Evolutionary conservation across 2,329 filamentous ascomycete genomes (phyloP), one percentile per base, ranked within the genome.

Genomic region (Penicillium sp.): DNA sequence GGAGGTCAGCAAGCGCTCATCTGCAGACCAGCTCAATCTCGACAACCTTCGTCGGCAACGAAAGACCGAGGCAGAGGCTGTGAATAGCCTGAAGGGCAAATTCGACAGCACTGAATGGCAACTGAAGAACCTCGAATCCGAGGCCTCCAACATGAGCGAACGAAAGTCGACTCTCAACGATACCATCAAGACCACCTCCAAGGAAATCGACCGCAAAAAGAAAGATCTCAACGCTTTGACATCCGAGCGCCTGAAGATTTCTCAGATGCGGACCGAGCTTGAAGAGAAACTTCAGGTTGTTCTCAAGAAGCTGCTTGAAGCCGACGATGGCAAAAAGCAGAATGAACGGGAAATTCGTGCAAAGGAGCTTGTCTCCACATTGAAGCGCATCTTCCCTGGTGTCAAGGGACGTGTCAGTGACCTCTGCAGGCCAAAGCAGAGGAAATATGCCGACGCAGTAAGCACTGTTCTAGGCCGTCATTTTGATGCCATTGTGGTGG

Each of bases 341-440:
- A 95, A 87, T 66, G 90, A 93, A 69, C 91, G 88, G 71, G 94
- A 98, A 71, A 79, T 85, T 28, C 84, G 88, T 60, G 87, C 89
- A 70, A 92, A 91, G 69, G 93, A 96, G 72, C 90, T 91, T 71
- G 88, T 98, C 37, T 87, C 88, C 11, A 88, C 91, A 35, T 82
- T 99, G 69, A 96, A 96, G 76, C 89, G 92, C 54, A 90, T 96
- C 63, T 96, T 92, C 69, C 91, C 92, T 1, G 94, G 94, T 49
- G 94, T 99, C 47, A 91, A 91, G 66, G 95, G 95, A 20, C 88
- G 94, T 48, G 86, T 98, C 48, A 91, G 92, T 63, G 92, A 96
- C 65, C 85, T 99, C 43, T 97, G 95, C 79, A 93, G 91, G 66
- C 94, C 95, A 1, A 98, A 97, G 76, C 92, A 97, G 79, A 97